phyloP scores from a whole-genome alignment of 148 eudicot genomes.

The Fagopyrum homotropicum region DNA sequence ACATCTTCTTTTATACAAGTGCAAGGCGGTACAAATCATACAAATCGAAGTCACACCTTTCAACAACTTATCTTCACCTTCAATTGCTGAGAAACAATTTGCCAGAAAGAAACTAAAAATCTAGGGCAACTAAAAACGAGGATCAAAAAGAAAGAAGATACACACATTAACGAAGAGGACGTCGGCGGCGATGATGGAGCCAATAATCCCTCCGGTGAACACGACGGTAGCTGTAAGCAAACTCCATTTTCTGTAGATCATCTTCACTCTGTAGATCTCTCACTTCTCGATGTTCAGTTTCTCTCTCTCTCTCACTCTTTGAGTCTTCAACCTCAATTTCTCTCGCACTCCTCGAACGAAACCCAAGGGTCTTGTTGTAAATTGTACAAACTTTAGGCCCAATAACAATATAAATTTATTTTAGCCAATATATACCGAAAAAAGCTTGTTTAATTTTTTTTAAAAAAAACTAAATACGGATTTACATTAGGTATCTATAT shows the following conservation, averaged over 20 bases:
- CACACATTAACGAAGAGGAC: constrained; percentile 35
- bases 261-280: constrained; percentile 16
- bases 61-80: neutral
- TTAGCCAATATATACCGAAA: too few relatives aligned
- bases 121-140: neutral
- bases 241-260: constrained; percentile 86
- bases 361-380: too few relatives aligned
- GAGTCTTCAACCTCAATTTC: too few relatives aligned
- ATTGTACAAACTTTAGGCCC: too few relatives aligned
- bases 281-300: neutral
- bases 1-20: neutral
- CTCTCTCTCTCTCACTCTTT: neutral
- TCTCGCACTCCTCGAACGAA: too few relatives aligned
- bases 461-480: too few relatives aligned
- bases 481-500: too few relatives aligned
- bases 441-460: too few relatives aligned
- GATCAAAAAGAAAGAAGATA: neutral
- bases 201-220: constrained; percentile 38
- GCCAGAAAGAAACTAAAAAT: neutral
- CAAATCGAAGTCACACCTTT: neutral
- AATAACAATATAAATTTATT: too few relatives aligned
- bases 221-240: constrained; percentile 49
- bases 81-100: neutral
- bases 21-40: neutral
- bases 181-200: constrained; percentile 36